Evolutionary conservation across 2,329 filamentous ascomycete species (phyloP), one percentile per base, ranked within the genome.

Genomic region (Escovopsis weberi): DNA sequence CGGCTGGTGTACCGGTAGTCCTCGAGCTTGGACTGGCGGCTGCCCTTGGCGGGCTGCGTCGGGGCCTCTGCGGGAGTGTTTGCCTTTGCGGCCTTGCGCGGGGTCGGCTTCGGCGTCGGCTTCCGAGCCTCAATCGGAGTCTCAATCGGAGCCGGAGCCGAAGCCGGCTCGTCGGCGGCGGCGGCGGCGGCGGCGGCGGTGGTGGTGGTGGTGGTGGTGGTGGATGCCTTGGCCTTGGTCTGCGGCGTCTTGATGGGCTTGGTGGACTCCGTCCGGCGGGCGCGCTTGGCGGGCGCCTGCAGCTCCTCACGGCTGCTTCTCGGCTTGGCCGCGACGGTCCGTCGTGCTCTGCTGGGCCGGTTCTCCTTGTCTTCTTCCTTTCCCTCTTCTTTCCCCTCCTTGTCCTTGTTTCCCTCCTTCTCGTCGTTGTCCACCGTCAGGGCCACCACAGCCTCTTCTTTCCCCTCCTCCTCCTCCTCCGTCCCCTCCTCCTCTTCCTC

Each of bases 251-350:
- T 15, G 10, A 26, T 30, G 9, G 43, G 32, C 28, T 40, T 42
- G 11, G 42, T 12, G 26, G 50, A 48, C 43, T 61, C 51, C 44
- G 52, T 41, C 36, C 56, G 45, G 37, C 52, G 49, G 45, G 52
- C 48, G 18, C 56, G 55, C 44, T 65, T 59, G 38, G 45, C 34
- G 10, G 50, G 42, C 12, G 45, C 26, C 33, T 43, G 38, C 3
- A 44, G 33, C 3, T 30, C 40, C 8, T 59, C 58, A 37, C 60
- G 55, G 34, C 58, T 56, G 43, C 57, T 59, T 44, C 57, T 61
- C n/a, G 59, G 57, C 12, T 54, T 41, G 37, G 58, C 62, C 2
- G 59, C 57, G n/a, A 53, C 39, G 34, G 52, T 59, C 42, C 55
- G 53, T n/a, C 50, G 44, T 5, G 53, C 50, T 33, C 53, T 44